Evolutionary conservation across 306 rosid genomes (phyloP).

Genomic region (Cicer cuneatum): DNA sequence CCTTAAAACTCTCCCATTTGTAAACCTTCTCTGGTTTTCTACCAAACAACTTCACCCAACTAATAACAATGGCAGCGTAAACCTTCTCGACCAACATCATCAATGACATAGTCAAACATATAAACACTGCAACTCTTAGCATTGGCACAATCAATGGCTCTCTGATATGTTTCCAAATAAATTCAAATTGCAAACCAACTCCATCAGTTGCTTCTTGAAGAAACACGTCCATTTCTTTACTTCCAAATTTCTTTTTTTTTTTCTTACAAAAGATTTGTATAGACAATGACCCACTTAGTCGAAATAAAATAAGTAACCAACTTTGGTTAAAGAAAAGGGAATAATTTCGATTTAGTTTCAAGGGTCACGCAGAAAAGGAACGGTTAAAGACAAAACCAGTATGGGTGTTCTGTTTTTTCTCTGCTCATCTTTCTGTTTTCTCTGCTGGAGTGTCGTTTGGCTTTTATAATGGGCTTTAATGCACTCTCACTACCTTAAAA

Average conservation of each 20-base stretch:
- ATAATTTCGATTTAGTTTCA: conserved; percentile 25
- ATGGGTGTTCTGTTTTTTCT: background rate
- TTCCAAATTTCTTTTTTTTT: no score
- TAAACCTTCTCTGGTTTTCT: conserved; percentile 73
- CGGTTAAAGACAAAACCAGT: background rate
- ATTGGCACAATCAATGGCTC: conserved; percentile 74
- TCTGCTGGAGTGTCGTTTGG: background rate
- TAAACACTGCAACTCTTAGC: conserved; percentile 54
- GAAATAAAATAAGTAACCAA: conserved; percentile 15
- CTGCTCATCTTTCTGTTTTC: background rate
- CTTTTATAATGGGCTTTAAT: conserved; percentile 47
- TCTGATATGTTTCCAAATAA: conserved; percentile 65
- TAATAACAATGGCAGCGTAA: conserved; percentile 71
- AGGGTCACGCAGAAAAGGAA: background rate
- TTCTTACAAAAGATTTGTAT: no score
- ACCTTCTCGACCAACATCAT: conserved; percentile 75
- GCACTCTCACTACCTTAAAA: conserved; percentile 33
- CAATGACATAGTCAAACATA: conserved; percentile 72
- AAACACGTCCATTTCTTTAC: conserved; percentile 59
- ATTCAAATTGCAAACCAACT: conserved; percentile 55
- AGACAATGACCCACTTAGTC: background rate
- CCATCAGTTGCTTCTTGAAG: conserved; percentile 59
- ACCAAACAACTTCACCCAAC: conserved; percentile 60
- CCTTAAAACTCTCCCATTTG: conserved; percentile 78
- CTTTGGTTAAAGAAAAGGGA: conserved; percentile 34